A percentile compares a stretch with the other conserved stretches of the same genome.
phyloP scores from a whole-genome alignment of 257 asterid species.

The Marsdenia floribunda region DNA sequence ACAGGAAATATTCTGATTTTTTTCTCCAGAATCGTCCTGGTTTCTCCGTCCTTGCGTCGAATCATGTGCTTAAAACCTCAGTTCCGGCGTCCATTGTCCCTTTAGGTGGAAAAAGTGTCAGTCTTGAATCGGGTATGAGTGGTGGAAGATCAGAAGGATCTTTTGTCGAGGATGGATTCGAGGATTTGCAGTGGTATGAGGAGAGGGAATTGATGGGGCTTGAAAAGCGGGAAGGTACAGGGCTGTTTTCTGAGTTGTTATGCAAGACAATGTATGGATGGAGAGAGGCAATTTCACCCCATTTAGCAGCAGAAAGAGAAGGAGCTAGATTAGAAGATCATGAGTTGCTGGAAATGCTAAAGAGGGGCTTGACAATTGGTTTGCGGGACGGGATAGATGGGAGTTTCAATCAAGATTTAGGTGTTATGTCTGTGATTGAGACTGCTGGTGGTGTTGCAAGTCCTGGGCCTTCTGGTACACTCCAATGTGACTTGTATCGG shows the following conservation, averaged over 20 bases:
- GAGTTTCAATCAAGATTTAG: conserved; percentile 24
- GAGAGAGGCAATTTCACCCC: conserved; percentile 88
- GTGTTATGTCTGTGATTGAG: conserved; percentile 69
- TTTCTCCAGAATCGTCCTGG: conserved; percentile 39
- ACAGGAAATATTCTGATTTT: conserved; percentile 47
- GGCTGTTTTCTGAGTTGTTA: conserved; percentile 47
- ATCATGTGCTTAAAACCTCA: conserved; percentile 56
- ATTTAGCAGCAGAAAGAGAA: conserved; percentile 84
- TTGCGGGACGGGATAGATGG: conserved; percentile 16
- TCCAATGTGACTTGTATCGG: conserved; percentile 90
- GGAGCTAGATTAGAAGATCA: conserved; percentile 54
- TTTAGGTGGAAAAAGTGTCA: conserved; percentile 11
- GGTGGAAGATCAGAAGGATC: conserved; percentile 16
- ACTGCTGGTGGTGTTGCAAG: conserved; percentile 99
- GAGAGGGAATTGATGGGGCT: conserved; percentile 58
- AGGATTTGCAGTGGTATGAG: conserved; percentile 54
- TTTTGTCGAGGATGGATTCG: conserved; percentile 29
- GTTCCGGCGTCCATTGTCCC: conserved; percentile 42
- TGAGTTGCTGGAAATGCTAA: conserved; percentile 60
- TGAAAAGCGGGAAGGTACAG: conserved; percentile 36
- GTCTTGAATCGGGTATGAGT: conserved; percentile 17
- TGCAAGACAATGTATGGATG: conserved; percentile 81
- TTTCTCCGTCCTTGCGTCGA: conserved; percentile 61
- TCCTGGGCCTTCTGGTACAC: conserved; percentile 94
- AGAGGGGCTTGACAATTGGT: conserved; percentile 42